Evolutionary conservation across 805 yeast genomes (phyloP), one percentile per base, ranked within the genome.

Genomic region (Wickerhamomyces ciferrii): DNA sequence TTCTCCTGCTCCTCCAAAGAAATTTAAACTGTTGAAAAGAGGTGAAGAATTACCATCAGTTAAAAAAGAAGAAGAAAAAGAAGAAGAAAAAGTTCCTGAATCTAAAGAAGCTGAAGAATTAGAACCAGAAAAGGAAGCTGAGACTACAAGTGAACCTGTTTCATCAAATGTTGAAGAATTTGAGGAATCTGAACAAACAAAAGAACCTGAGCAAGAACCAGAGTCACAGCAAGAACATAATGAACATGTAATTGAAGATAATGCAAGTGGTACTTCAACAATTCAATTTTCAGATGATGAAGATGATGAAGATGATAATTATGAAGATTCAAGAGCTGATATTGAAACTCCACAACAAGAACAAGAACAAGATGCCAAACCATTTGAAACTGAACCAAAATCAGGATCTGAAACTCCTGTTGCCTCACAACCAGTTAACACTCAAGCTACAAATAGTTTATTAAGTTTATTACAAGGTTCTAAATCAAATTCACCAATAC

Each of bases 1-100:
- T 40, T 10, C 27, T 18, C 8, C 18, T 35, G 31, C 45, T 6
- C 48, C 47, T 11, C 50, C 54, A 13, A 66, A 61, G 45, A 68
- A 64, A 47, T 52, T 67, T 41, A 66, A 60, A 46, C 36, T 69
- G 3, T 43, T 69, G 45, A 70, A 65, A 46, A 60, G 72, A 41
- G 72, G 73, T 18, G 68, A 70, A 46, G 55, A 54, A 4, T 45
- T 68, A 19, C 15, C 58, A 54, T 41, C 31, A 56, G 15, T 29
- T 50, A 15, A 49, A 46, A n/a, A 17, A 32, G 5, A 4, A 15
- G 10, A 17, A 31, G 18, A 31, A 15, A 11, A 17, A 15, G 35
- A 31, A 27, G 13, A n/a, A n/a, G n/a, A n/a, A n/a, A 46, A 29
- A 25, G 44, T 21, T 14, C 24, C 44, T 10, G 29, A 25, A 6